These are phyloP conservation scores for Mycena polygramma DNA, from an alignment of 768 basidiomycete species.

Conservation along the genomic window DNA sequence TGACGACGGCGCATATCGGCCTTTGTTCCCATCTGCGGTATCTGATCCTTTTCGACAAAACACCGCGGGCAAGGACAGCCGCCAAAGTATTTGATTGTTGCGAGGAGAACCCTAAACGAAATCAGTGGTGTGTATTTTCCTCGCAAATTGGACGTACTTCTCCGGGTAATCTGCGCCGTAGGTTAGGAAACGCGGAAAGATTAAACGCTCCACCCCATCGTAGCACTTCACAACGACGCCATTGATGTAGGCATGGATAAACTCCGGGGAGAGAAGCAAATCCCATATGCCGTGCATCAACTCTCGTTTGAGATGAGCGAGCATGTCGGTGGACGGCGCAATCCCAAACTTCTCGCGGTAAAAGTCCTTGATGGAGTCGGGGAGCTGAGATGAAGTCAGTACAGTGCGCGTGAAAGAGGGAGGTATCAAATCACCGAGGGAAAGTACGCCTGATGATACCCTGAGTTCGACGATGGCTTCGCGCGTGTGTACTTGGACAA, in stretches of 20 bases:
- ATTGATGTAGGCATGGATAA: conserved; percentile 42
- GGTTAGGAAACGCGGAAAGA: conserved; percentile 45
- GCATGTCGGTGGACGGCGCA: conserved; percentile 28
- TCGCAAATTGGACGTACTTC: conserved; percentile 40
- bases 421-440: conserved; percentile 46
- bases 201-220: conserved; percentile 41
- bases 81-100: conserved; percentile 13
- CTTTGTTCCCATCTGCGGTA: conserved; percentile 36
- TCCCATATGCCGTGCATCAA: conserved; percentile 45
- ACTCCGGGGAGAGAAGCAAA: conserved; percentile 39
- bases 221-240: conserved; percentile 43
- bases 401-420: no score
- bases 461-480: conserved; percentile 38
- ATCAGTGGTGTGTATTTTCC: conserved; percentile 2
- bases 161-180: conserved; percentile 50
- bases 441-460: conserved; percentile 51
- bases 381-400: no score
- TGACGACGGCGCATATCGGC: conserved; percentile 24
- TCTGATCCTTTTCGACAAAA: conserved; percentile 32
- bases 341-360: no score
- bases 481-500: conserved; percentile 48
- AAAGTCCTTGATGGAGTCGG: conserved; percentile 41
- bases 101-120: conserved; percentile 32
- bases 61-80: no score
- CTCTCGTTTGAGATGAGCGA: conserved; percentile 45